These are phyloP conservation scores for Boletus reticuloceps DNA, from an alignment of 768 basidiomycete genomes.

Conservation along the genomic window DNA sequence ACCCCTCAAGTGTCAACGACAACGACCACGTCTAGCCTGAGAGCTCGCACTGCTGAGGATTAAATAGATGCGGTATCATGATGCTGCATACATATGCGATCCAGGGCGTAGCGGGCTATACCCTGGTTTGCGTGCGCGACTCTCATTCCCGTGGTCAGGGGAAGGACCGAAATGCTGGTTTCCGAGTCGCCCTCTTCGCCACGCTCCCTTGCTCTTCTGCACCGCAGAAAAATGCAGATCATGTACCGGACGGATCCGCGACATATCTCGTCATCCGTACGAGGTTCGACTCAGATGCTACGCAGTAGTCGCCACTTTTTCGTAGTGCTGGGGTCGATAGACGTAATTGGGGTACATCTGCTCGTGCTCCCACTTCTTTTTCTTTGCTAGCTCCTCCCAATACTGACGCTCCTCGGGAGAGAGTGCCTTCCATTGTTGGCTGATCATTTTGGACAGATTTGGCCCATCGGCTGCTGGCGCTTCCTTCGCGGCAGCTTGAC, in stretches of 20 bases:
- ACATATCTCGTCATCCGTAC: too few species aligned
- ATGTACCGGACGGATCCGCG: too few species aligned
- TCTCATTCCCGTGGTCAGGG: slow-evolving; percentile 14
- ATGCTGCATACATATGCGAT: too few species aligned
- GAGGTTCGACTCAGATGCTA: slow-evolving; percentile 17
- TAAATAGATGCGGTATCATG: too few species aligned
- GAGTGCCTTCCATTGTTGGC: slow-evolving; percentile 75
- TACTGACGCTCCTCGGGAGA: slow-evolving; percentile 61
- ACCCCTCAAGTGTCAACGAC: too few species aligned
- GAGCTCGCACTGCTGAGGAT: too few species aligned
- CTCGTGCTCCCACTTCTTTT: slow-evolving; percentile 79
- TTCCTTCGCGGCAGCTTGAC: slow-evolving; percentile 54
- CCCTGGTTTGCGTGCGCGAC: too few species aligned
- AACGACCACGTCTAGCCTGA: too few species aligned
- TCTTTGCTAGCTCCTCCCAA: slow-evolving; percentile 77
- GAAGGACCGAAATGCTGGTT: slow-evolving; percentile 48
- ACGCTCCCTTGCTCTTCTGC: slow-evolving; percentile 37
- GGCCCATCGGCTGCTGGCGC: slow-evolving; percentile 35
- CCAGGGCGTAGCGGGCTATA: too few species aligned
- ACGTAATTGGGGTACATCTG: slow-evolving; percentile 74
- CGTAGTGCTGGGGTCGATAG: slow-evolving; percentile 57
- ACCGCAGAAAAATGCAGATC: too few species aligned
- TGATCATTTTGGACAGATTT: slow-evolving; percentile 77
- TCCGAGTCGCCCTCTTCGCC: slow-evolving; percentile 45
- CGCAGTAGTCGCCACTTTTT: too few species aligned